Conservation (phyloP, 1,139 yeast species). For the Debaryomyces sp. region DNA sequence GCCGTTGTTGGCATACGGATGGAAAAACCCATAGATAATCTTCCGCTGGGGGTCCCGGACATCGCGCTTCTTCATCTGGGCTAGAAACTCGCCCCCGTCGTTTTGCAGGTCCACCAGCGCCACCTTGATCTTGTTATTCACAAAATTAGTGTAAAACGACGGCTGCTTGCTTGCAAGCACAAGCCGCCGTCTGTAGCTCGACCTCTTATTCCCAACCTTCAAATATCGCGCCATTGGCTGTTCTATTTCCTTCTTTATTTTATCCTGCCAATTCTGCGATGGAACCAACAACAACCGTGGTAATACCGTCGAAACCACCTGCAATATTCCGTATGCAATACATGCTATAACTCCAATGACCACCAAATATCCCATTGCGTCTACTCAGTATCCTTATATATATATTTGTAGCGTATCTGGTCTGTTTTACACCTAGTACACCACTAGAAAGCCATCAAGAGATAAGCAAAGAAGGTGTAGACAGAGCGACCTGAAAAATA, state of each 20-base stretch:
- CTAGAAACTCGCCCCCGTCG: slow-evolving; percentile 25
- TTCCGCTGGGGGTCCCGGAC: slow-evolving; percentile 43
- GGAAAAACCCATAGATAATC: slow-evolving; percentile 80
- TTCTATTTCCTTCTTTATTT: slow-evolving; percentile 36
- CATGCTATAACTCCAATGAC: neutral
- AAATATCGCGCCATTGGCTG: slow-evolving; percentile 40
- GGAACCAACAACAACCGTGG: slow-evolving; percentile 49
- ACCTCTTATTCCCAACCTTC: slow-evolving; percentile 39
- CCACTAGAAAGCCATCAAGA: neutral
- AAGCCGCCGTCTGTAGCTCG: slow-evolving; percentile 56
- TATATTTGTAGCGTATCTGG: neutral
- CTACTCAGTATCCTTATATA: neutral
- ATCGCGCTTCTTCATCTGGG: slow-evolving; percentile 36
- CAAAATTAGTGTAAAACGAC: slow-evolving; percentile 48
- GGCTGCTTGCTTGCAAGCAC: slow-evolving; percentile 54
- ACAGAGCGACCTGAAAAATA: too few relatives aligned
- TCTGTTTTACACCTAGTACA: neutral
- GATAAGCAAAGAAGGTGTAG: neutral
- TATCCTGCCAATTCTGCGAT: slow-evolving; percentile 45
- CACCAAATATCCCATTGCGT: neutral
- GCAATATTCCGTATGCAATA: slow-evolving; percentile 16
- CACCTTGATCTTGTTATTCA: slow-evolving; percentile 41
- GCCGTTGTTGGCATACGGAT: slow-evolving; percentile 94
- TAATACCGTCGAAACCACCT: slow-evolving; percentile 25
- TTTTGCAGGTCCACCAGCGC: slow-evolving; percentile 33